Evolutionary conservation across 1,284 basidiomycete species (phyloP), one percentile per base, ranked within the genome.

Genomic region (Flammula alnicola): DNA sequence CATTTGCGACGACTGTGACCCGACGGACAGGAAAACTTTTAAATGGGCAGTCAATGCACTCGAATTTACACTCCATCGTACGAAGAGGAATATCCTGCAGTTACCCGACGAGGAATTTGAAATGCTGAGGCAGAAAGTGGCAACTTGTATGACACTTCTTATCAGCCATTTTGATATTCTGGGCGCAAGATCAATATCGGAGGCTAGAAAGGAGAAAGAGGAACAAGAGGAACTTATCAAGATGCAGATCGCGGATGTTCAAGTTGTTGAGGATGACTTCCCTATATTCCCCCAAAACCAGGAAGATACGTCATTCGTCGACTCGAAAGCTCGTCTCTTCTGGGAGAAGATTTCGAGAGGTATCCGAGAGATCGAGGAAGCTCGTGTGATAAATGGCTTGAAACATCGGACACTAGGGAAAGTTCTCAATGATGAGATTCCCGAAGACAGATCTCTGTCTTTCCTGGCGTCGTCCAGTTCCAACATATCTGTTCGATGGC

Each of bases 81-180:
- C 96, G 4, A 83, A 88, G 55, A 86, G 91, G 44, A 93, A 92
- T 67, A 99, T 99, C 59, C 80, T 98, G 12, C 86, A 95, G 27
- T 80, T 99, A 42, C 89, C 90, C 27, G 84, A 88, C 55, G 83
- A 88, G 52, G 93, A 99, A 67, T 98, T 98, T 67, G 85, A 91
- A 55, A 81, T 93, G 71, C 77, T 99, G 30, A 81, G 93, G 36
- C 86, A 89, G 60, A 96, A 95, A 69, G 96, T 99, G 14, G 95
- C 95, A 12, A 92, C 82, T 62, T 98, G 97, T 65, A 98, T 99
- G 86, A 95, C 93, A 0, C 80, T 99, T 17, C 81, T 99, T 45
- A 96, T 98, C 63, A 89, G 88, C 51, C 97, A 99, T 69, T 99
- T 99, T 66, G 97, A 99, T 70, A 96, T 99, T 59, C 81, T 99